Percentiles rank a stretch among this genome's conserved stretches.
These are phyloP conservation scores for Clausena lansium DNA, from an alignment of 345 rosid species.

Conservation along the genomic window DNA sequence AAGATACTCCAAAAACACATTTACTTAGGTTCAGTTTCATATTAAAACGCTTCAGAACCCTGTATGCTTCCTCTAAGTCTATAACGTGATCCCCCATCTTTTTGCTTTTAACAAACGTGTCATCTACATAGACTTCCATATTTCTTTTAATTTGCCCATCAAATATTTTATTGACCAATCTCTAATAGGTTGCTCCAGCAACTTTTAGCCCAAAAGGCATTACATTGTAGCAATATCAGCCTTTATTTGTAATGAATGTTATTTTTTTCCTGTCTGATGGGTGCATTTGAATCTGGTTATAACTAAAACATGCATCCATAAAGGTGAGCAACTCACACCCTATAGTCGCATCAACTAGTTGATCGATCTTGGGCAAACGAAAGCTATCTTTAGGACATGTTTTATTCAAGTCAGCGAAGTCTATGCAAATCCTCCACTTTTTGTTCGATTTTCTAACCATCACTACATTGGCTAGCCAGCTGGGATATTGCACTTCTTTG, in stretches of 20 bases:
- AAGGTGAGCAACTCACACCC: not conserved
- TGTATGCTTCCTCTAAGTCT: not conserved
- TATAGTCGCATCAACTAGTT: not conserved
- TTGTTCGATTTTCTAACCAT: not conserved
- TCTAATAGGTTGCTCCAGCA: not conserved
- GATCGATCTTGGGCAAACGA: fast-evolving
- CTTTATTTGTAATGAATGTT: not conserved
- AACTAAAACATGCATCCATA: not conserved
- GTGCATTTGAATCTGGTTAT: not conserved
- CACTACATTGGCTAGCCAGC: not conserved
- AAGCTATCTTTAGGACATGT: not conserved
- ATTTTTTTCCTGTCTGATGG: not conserved
- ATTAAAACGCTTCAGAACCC: not conserved
- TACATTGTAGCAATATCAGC: too few species aligned
- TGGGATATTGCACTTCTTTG: not conserved
- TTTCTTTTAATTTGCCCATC: fast-evolving
- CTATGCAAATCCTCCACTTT: not conserved
- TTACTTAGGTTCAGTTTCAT: not conserved
- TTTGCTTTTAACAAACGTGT: not conserved
- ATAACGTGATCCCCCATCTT: not conserved
- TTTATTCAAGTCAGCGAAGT: not conserved
- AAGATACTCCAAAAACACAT: not conserved
- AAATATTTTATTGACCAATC: not conserved
- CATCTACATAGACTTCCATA: not conserved
- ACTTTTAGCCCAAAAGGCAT: not conserved